A percentile compares a stretch with the other conserved stretches of the same genome.
Evolutionary conservation across 257 asterid genomes (phyloP).

Genomic region (Fraxinus quadrangulata): DNA sequence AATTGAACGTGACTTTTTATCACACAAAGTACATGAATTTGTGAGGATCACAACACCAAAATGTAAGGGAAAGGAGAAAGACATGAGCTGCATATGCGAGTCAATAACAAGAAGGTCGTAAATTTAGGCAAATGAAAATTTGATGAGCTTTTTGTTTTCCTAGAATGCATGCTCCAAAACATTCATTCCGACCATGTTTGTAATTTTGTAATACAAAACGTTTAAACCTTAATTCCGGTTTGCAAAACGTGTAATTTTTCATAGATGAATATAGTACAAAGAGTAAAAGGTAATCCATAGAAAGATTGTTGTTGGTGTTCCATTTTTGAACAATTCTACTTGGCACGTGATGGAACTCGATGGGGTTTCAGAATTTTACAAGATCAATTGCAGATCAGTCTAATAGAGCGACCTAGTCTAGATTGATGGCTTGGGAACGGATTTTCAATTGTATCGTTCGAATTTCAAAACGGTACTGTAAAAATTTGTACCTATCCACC

Average conservation of each 20-base stretch:
- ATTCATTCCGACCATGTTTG: background rate
- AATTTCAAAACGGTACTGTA: no score
- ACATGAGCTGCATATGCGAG: background rate
- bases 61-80: background rate
- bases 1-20: background rate
- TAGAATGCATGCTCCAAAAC: background rate
- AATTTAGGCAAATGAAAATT: background rate
- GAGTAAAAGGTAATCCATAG: background rate
- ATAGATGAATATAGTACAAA: background rate
- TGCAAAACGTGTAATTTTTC: background rate
- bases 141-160: background rate
- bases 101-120: background rate
- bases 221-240: background rate
- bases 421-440: no score
- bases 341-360: background rate
- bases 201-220: background rate
- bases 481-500: background rate
- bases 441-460: no score
- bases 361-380: no score
- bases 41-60: background rate
- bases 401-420: no score
- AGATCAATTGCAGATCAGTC: no score
- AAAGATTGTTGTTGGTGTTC: background rate
- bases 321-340: background rate
- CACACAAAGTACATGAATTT: background rate